phyloP scores from a whole-genome alignment of 495 filamentous ascomycete genomes.

The Hypoxylon cercidicola region DNA sequence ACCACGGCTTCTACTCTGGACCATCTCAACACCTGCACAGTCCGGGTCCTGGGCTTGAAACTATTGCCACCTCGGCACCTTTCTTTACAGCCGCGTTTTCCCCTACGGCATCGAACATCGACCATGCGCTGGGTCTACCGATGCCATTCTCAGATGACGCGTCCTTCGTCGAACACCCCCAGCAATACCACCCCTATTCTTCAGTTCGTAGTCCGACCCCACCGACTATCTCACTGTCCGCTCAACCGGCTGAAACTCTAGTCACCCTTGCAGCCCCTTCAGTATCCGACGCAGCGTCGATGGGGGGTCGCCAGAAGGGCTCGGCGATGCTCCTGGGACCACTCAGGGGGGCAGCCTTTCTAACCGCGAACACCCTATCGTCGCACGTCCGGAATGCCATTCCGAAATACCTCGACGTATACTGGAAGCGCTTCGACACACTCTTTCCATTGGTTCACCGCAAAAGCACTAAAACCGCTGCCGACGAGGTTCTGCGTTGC shows the following conservation, averaged over 20 bases:
- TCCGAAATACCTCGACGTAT: constrained; percentile 56
- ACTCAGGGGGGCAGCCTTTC: constrained; percentile 45
- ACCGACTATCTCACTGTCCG: constrained; percentile 51
- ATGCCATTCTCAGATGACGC: constrained; percentile 39
- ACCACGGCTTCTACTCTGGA: constrained; percentile 17
- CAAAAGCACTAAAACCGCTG: constrained; percentile 48
- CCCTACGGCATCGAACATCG: constrained; percentile 33
- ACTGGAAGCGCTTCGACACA: constrained; percentile 57
- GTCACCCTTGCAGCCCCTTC: constrained; percentile 47
- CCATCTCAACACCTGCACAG: constrained; percentile 39
- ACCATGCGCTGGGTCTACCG: constrained; percentile 37
- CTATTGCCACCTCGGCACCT: constrained; percentile 35
- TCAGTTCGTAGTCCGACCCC: constrained; percentile 57
- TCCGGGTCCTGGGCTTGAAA: constrained; percentile 39
- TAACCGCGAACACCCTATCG: constrained; percentile 48
- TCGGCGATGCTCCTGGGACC: constrained; percentile 41
- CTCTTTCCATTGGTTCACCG: constrained; percentile 57
- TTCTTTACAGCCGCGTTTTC: constrained; percentile 38
- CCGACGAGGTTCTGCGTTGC: constrained; percentile 54
- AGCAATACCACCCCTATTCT: constrained; percentile 41
- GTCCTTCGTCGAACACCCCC: constrained; percentile 38
- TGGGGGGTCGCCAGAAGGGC: constrained; percentile 50
- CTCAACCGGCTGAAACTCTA: constrained; percentile 53
- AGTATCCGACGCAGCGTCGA: constrained; percentile 38
- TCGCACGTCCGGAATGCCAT: constrained; percentile 47